A percentile compares a stretch with the other conserved stretches of the same genome.
Conservation (phyloP, 169 alveolate species). For the Cryptosporidium sp. region DNA sequence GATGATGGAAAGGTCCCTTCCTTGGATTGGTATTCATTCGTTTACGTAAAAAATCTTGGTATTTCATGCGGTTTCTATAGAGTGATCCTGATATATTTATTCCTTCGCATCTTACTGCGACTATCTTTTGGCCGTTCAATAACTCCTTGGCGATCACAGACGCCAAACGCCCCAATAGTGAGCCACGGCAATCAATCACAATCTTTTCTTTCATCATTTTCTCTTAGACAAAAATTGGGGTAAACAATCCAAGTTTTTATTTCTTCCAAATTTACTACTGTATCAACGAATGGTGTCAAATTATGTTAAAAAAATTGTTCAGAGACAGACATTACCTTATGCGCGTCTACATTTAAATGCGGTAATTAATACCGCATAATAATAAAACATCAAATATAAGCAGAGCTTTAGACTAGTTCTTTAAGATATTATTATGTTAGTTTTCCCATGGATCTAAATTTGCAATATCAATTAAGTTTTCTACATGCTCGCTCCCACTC, state of each 20-base stretch:
- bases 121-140: slow-evolving; percentile 96
- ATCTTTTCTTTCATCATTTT: slow-evolving; percentile 87
- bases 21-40: slow-evolving; percentile 96
- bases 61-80: slow-evolving; percentile 94
- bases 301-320: neutral
- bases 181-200: slow-evolving; percentile 98
- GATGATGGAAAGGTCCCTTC: slow-evolving; percentile 95
- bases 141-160: slow-evolving; percentile 98
- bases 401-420: neutral
- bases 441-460: slow-evolving; percentile 60
- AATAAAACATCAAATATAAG: neutral
- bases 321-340: slow-evolving; percentile 66
- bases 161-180: slow-evolving; percentile 98
- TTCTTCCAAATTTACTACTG: neutral
- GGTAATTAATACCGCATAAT: slow-evolving; percentile 6
- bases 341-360: slow-evolving; percentile 62
- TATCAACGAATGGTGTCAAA: neutral
- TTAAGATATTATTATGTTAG: neutral
- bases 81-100: slow-evolving; percentile 95
- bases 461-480: slow-evolving; percentile 27
- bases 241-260: neutral
- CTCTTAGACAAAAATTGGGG: neutral
- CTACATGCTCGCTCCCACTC: neutral
- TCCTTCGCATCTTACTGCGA: slow-evolving; percentile 97
- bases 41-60: slow-evolving; percentile 93